phyloP scores from a whole-genome alignment of 148 eudicot species.

The Polygonum aviculare region DNA sequence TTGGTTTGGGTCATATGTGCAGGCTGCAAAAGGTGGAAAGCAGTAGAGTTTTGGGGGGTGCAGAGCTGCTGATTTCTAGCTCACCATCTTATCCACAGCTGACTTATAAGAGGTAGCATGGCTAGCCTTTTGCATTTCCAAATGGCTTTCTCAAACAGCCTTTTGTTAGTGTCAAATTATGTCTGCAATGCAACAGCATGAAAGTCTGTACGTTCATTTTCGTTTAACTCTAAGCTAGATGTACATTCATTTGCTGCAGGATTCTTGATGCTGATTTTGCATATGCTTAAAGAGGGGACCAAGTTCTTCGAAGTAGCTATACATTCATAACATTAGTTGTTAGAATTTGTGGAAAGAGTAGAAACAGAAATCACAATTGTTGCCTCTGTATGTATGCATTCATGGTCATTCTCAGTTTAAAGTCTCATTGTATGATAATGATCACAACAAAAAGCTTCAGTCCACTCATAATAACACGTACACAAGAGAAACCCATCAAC shows the following conservation, averaged over 20 bases:
- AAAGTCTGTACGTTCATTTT: too few relatives aligned
- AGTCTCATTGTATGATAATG: too few relatives aligned
- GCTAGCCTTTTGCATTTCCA: not conserved
- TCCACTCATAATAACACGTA: too few relatives aligned
- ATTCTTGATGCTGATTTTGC: not conserved
- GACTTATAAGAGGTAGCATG: not conserved
- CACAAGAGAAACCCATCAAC: too few relatives aligned
- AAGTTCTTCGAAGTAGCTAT: not conserved
- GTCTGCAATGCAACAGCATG: too few relatives aligned
- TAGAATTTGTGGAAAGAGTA: not conserved
- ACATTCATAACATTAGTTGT: not conserved
- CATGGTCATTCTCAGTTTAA: too few relatives aligned
- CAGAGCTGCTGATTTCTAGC: not conserved
- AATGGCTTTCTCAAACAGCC: not conserved
- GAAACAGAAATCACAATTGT: not conserved
- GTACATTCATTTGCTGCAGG: not conserved
- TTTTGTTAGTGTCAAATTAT: too few relatives aligned
- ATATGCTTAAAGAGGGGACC: not conserved
- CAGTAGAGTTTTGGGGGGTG: not conserved
- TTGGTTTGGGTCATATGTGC: not conserved
- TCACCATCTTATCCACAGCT: not conserved
- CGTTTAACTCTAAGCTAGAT: not conserved
- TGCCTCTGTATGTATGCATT: not conserved
- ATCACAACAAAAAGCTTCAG: too few relatives aligned
- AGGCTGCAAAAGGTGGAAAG: constrained; percentile 8